These are phyloP conservation scores for Monosporascus sp. DNA, from an alignment of 2,329 filamentous ascomycete genomes.

Conservation along the genomic window DNA sequence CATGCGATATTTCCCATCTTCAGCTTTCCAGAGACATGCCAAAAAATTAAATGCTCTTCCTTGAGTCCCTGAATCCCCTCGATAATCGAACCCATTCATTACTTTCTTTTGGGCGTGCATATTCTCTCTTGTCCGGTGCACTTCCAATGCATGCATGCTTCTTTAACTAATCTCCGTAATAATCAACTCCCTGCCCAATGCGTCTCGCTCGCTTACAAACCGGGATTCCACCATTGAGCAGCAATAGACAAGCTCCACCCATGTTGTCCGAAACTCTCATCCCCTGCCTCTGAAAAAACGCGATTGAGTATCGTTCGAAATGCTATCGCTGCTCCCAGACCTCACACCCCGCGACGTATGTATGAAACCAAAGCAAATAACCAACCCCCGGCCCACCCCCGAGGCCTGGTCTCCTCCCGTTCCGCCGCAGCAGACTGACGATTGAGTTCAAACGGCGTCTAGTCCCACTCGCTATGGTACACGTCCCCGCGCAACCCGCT, in stretches of 20 bases:
- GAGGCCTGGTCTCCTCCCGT: not conserved
- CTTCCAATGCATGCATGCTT: too few relatives aligned
- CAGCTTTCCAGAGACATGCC: too few relatives aligned
- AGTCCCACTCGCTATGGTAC: conserved; percentile 75
- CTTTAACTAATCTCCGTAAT: too few relatives aligned
- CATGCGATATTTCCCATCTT: too few relatives aligned
- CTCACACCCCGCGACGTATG: conserved; percentile 67
- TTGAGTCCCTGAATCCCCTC: not conserved
- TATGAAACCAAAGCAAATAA: conserved; percentile 6
- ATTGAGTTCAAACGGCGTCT: conserved; percentile 14
- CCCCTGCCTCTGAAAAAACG: too few relatives aligned
- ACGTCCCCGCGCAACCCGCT: conserved; percentile 54
- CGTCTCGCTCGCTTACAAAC: too few relatives aligned
- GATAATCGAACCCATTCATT: not conserved
- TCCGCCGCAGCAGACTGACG: not conserved
- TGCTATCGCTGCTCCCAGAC: conserved; percentile 61
- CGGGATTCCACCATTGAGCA: too few relatives aligned
- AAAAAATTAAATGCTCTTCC: not conserved
- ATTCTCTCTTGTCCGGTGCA: not conserved
- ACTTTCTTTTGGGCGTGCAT: not conserved
- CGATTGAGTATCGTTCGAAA: conserved; percentile 24
- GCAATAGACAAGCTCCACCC: too few relatives aligned
- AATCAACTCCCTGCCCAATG: too few relatives aligned
- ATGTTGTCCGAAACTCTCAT: not conserved
- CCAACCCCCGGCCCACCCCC: too few relatives aligned